Percentiles rank a stretch among this genome's conserved stretches.
These are phyloP conservation scores for Scutellaria barbata DNA, from an alignment of 257 asterid genomes.

Conservation along the genomic window DNA sequence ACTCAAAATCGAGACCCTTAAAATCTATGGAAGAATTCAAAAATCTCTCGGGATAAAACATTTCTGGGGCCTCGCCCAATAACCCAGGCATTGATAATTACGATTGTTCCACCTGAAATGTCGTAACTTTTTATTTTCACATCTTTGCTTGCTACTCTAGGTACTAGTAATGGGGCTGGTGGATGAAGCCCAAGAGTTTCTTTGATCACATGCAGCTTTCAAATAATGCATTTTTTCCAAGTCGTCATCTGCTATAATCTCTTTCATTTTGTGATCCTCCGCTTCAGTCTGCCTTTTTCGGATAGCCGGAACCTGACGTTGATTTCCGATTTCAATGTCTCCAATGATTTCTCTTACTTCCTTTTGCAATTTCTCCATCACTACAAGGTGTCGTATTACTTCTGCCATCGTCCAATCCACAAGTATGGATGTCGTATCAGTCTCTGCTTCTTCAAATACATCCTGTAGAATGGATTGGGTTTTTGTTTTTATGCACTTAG, in stretches of 20 bases:
- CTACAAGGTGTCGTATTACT: conserved; percentile 9
- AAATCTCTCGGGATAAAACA: conserved; percentile 42
- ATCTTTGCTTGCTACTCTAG: conserved; percentile 2
- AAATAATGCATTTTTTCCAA: conserved; percentile 16
- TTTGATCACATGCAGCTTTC: conserved; percentile 25
- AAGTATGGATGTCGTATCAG: conserved; percentile 8
- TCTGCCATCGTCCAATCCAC: conserved; percentile 34
- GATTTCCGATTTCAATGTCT: too few relatives aligned
- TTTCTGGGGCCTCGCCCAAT: conserved; percentile 44
- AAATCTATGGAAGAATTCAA: conserved; percentile 33
- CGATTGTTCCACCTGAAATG: neutral
- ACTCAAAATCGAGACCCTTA: conserved; percentile 44
- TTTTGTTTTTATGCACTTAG: too few relatives aligned
- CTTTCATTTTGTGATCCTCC: too few relatives aligned
- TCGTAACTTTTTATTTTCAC: conserved; percentile 13
- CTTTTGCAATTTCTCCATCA: neutral
- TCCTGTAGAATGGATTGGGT: neutral
- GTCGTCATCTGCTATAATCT: neutral
- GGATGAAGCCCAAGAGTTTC: conserved; percentile 22
- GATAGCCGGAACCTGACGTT: too few relatives aligned
- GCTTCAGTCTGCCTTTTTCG: too few relatives aligned
- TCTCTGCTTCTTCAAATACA: conserved; percentile 13
- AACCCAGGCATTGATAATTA: conserved; percentile 35
- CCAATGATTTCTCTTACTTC: conserved; percentile 6
- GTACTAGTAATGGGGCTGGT: conserved; percentile 17